phyloP scores from a whole-genome alignment of 257 asterid genomes.

The Petunia secreta region DNA sequence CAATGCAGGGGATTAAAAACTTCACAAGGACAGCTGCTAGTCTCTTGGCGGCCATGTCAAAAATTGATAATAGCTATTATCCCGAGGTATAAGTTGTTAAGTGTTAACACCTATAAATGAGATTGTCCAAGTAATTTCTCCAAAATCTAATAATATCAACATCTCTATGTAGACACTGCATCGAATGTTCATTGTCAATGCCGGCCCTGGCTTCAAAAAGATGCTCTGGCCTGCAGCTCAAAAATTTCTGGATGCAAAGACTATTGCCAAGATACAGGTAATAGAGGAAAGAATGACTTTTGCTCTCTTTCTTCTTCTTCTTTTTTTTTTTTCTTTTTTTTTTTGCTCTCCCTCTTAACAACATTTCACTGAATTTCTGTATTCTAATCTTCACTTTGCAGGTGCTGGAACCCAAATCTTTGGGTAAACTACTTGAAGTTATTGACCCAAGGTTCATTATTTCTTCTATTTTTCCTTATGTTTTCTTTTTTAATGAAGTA shows the following conservation, averaged over 20 bases:
- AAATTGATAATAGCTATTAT: conserved; percentile 74
- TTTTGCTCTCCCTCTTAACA: neutral
- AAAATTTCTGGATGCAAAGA: conserved; percentile 81
- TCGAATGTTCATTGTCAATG: conserved; percentile 85
- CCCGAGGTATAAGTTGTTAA: conserved; percentile 73
- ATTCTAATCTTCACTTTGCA: conserved; percentile 36
- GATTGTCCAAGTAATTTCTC: conserved; percentile 4
- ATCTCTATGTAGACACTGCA: conserved; percentile 76
- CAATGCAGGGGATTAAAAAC: conserved; percentile 75
- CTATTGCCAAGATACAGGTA: conserved; percentile 81
- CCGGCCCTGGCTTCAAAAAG: conserved; percentile 89
- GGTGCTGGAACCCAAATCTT: conserved; percentile 82
- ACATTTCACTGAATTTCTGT: conserved; percentile 24
- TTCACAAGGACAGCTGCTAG: conserved; percentile 74
- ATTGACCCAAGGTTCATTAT: conserved; percentile 71
- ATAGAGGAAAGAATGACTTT: conserved; percentile 5
- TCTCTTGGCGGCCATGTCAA: conserved; percentile 82
- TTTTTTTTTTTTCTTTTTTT: neutral
- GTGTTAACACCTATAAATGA: conserved; percentile 15
- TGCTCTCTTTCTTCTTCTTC: neutral
- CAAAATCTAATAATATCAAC: conserved; percentile 28
- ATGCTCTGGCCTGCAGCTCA: conserved; percentile 97
- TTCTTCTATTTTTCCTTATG: conserved; percentile 16
- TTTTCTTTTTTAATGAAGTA: no score
- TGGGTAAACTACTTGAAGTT: conserved; percentile 75